Percentiles rank a stretch among this genome's conserved stretches.
phyloP scores from a whole-genome alignment of 2,329 filamentous ascomycete species.

The Fusarium musae region DNA sequence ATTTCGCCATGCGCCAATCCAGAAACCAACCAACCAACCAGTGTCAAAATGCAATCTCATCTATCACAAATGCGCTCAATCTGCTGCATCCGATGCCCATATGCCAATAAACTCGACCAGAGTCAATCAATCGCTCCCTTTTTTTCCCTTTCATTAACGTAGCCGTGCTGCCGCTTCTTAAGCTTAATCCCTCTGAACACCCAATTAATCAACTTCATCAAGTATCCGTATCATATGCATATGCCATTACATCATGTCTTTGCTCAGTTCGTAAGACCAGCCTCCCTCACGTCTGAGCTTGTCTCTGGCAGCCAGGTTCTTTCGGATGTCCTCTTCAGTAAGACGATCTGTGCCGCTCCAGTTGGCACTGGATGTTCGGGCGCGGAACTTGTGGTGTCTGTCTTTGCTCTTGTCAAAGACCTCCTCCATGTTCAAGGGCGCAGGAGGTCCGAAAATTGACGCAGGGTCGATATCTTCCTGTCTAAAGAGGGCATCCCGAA shows the following conservation, averaged over 20 bases:
- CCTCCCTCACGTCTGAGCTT: conserved; percentile 83
- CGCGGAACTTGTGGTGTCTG: conserved; percentile 85
- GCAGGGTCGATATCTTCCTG: conserved; percentile 90
- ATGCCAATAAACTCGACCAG: conserved; percentile 5
- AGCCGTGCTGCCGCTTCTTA: conserved; percentile 11
- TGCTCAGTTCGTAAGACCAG: conserved; percentile 77
- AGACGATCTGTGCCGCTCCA: conserved; percentile 86
- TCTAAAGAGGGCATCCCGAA: conserved; percentile 77
- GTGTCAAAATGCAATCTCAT: conserved; percentile 13
- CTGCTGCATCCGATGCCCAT: conserved; percentile 29
- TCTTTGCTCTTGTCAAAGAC: conserved; percentile 93
- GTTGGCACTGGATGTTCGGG: conserved; percentile 92
- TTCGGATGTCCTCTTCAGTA: conserved; percentile 87
- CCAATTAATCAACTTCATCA: conserved; percentile 14
- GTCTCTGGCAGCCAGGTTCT: conserved; percentile 82
- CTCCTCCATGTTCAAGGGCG: conserved; percentile 92
- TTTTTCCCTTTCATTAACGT: conserved; percentile 15
- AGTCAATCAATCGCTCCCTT: conserved; percentile 27
- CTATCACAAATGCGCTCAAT: conserved; percentile 39
- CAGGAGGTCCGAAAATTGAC: conserved; percentile 88
- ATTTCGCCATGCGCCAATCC: conserved; percentile 41
- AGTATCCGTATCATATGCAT: conserved; percentile 25
- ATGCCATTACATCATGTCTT: conserved; percentile 55
- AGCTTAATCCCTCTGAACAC: not conserved
- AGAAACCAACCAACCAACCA: conserved; percentile 9